phyloP scores from a whole-genome alignment of 805 yeast genomes.

The Wickerhamomyces bovis region DNA sequence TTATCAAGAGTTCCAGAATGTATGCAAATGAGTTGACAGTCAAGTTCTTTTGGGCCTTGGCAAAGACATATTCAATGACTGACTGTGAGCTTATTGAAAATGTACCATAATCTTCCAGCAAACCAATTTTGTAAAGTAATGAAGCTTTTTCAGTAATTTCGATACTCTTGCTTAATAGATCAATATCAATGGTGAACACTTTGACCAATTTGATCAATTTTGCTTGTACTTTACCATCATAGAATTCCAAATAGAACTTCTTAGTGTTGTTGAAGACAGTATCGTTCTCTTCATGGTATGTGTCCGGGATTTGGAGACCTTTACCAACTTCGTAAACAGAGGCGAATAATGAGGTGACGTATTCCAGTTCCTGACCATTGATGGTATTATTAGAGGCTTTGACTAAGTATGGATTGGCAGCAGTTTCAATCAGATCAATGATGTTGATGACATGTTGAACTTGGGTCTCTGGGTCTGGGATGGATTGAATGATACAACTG shows the following conservation, averaged over 20 bases:
- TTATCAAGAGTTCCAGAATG: constrained; percentile 15
- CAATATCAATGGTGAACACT: constrained; percentile 35
- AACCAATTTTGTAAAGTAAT: constrained; percentile 54
- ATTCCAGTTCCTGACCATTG: constrained; percentile 32
- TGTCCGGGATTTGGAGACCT: constrained; percentile 57
- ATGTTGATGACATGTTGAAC: constrained; percentile 30
- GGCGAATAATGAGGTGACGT: constrained; percentile 48
- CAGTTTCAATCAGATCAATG: constrained; percentile 25
- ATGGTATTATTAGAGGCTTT: constrained; percentile 8
- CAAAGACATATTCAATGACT: constrained; percentile 37
- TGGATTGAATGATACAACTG: constrained; percentile 54
- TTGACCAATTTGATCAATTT: constrained; percentile 35
- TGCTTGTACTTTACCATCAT: constrained; percentile 46
- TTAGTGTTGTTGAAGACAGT: constrained; percentile 14
- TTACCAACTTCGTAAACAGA: constrained; percentile 70
- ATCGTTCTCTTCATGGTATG: constrained; percentile 30
- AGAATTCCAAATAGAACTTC: constrained; percentile 27
- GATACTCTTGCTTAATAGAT: constrained; percentile 34
- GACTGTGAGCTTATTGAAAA: constrained; percentile 44
- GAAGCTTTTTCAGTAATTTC: constrained; percentile 59
- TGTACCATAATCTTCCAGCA: constrained; percentile 64
- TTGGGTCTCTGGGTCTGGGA: constrained; percentile 41
- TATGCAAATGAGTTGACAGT: constrained; percentile 4
- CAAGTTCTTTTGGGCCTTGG: constrained; percentile 13
- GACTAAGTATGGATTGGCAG: constrained; percentile 11